phyloP scores from a whole-genome alignment of 1,284 basidiomycete species.

The Ustilago shanxiensis region DNA sequence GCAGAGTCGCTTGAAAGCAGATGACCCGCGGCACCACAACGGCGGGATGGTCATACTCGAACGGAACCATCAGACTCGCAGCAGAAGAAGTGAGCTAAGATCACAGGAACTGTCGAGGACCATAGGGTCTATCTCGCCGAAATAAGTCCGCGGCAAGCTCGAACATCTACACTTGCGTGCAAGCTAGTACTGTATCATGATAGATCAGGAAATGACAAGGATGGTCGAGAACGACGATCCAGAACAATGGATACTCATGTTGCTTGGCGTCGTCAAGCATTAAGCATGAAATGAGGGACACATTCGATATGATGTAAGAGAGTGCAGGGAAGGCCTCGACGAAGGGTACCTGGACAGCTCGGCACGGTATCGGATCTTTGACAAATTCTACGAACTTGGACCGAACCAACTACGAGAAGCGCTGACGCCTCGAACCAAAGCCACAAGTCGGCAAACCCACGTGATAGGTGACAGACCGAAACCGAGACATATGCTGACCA shows the following conservation, averaged over 20 bases:
- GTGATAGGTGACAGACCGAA: not conserved
- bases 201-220: too few species aligned
- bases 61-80: not conserved
- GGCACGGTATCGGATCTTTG: not conserved
- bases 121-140: too few species aligned
- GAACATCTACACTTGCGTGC: too few species aligned
- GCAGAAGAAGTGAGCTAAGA: too few species aligned
- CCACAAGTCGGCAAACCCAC: not conserved
- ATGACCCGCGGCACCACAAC: not conserved
- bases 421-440: not conserved
- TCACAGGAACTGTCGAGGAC: not conserved
- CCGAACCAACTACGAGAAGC: slow-evolving; percentile 1
- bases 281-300: not conserved
- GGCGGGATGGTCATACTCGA: not conserved
- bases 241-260: not conserved
- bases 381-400: not conserved
- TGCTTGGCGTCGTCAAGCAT: not conserved
- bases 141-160: too few species aligned
- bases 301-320: not conserved
- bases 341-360: not conserved
- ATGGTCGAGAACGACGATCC: not conserved
- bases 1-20: not conserved
- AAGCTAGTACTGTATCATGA: too few species aligned
- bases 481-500: not conserved
- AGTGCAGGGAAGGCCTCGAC: not conserved